Evolutionary conservation across 2,329 filamentous ascomycete species (phyloP), one percentile per base, ranked within the genome.

Genomic region (Rosellinia necatrix): DNA sequence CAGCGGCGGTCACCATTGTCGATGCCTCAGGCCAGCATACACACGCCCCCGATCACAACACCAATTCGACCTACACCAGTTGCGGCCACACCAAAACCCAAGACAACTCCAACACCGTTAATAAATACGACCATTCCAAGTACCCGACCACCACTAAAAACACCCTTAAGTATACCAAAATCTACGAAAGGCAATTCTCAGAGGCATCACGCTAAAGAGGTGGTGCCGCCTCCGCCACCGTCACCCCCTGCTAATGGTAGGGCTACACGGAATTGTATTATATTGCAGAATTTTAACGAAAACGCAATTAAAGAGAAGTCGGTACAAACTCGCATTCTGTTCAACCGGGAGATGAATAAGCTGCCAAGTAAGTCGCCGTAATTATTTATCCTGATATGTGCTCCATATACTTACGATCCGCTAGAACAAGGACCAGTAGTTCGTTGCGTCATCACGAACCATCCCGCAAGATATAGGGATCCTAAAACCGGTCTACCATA

Each of bases 401-500:
- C 12, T 22, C 24, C 9, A 5, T 32, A 35, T 50, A 57, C 63
- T 69, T 27, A 71, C 49, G 44, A 49, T 12, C 7, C 10, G 22
- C 21, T 43, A 83, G 81, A 84, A 67, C 81, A 80, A 15, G 69
- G 79, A 3, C 75, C 80, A 12, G 69, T 73, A 1, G 75, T 81
- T 13, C 77, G 87, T 27, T 99, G 94, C 72, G 88, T 87, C 44
- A 92, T 97, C 69, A 97, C 91, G 1, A 89, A 88, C 66, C 83
- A 87, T 49, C 84, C 87, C 4, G 94, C 93, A 10, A 85, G 85
- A 51, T 97, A 96, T 72, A 84, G 87, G 21, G 94, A 99, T 71
- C 91, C 92, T 0, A 82, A 84, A 64, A 97, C 93, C 0, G 90
- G 90, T 0, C 80, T 97, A 13, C 85, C 87, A 1, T 99, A 93